Percentiles rank a stretch among this genome's conserved stretches.
Evolutionary conservation across 2,329 filamentous ascomycete species (phyloP).

Genomic region (Diaporthe vexans): DNA sequence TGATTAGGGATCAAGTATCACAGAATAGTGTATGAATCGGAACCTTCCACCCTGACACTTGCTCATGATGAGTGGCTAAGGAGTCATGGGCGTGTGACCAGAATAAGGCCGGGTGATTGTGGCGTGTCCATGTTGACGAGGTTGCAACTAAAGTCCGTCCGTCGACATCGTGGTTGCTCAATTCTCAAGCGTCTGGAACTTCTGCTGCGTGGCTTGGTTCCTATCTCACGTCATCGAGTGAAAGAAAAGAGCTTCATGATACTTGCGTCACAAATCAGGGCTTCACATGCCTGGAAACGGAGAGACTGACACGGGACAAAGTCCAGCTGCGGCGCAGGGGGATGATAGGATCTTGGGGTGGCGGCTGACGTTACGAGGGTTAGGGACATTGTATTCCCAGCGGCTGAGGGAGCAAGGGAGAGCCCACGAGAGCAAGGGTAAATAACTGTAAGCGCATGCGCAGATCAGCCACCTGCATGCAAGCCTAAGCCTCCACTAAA

Average conservation of each 20-base stretch:
- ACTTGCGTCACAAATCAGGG: background rate
- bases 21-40: background rate
- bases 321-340: background rate
- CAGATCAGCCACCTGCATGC: constrained; percentile 26
- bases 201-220: background rate
- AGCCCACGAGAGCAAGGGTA: background rate
- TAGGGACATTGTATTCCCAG: background rate
- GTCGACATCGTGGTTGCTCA: background rate
- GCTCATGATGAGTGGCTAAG: too few species aligned
- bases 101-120: too few species aligned
- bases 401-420: too few species aligned
- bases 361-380: constrained; percentile 16
- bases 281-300: background rate
- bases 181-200: background rate
- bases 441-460: constrained; percentile 7
- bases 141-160: background rate
- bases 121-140: too few species aligned
- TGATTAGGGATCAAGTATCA: background rate
- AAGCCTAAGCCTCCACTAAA: background rate
- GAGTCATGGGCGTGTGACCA: too few species aligned
- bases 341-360: background rate
- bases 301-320: background rate
- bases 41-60: too few species aligned
- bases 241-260: background rate
- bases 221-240: background rate